A percentile compares a stretch with the other conserved stretches of the same genome.
These are phyloP conservation scores for Spathaspora boniae DNA, from an alignment of 805 yeast species.

Conservation along the genomic window DNA sequence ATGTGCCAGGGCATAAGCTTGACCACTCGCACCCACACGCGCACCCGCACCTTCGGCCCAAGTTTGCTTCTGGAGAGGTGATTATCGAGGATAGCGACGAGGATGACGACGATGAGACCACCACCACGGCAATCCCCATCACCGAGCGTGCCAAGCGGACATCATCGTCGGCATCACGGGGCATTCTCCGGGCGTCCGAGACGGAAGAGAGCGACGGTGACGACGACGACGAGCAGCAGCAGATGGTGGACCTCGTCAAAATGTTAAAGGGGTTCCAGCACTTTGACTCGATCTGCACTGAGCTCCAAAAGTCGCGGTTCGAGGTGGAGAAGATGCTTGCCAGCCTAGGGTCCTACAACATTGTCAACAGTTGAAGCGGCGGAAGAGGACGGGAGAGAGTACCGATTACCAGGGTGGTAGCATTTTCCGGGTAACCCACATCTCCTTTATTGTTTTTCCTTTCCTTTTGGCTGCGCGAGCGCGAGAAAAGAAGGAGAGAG, in stretches of 20 bases:
- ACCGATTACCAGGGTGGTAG: neutral
- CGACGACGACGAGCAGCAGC: conserved; percentile 17
- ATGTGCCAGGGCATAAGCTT: no score
- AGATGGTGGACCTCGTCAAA: conserved; percentile 37
- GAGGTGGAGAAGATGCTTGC: conserved; percentile 51
- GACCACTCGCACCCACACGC: no score
- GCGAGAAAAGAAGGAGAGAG: no score
- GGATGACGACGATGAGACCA: conserved; percentile 1
- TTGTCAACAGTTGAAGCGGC: conserved; percentile 27
- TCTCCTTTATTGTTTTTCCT: conserved; percentile 1
- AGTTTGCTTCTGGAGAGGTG: neutral
- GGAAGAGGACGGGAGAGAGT: conserved; percentile 1
- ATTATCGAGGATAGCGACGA: conserved; percentile 13
- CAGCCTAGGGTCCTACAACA: conserved; percentile 32
- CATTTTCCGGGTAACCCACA: neutral
- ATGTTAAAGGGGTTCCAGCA: conserved; percentile 50
- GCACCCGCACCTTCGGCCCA: no score
- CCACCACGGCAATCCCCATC: conserved; percentile 1
- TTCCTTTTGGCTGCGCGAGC: neutral
- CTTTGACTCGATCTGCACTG: conserved; percentile 70
- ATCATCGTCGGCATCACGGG: no score
- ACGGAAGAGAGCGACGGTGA: conserved; percentile 5
- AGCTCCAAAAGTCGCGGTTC: conserved; percentile 50
- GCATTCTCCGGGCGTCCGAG: no score
- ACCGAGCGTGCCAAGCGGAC: no score